Evolutionary conservation across 257 asterid species (phyloP), one percentile per base, ranked within the genome.

Genomic region (Perilla frutescens): DNA sequence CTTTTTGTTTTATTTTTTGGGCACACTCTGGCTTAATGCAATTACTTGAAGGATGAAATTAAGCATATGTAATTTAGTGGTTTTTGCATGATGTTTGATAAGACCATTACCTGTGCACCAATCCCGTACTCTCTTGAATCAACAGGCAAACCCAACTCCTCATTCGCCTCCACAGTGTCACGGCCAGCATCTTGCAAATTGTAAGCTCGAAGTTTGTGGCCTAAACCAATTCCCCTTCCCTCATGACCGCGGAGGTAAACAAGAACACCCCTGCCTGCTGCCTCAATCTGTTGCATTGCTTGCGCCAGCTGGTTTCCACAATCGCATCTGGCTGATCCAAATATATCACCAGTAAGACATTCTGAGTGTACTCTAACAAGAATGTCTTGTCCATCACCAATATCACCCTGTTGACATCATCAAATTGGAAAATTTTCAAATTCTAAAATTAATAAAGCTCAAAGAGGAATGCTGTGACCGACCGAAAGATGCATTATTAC

Each of bases 171-270:
- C 29, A 94, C 97, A 2, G 99, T 91, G 78, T 91, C 99, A 43
- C 96, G 87, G 29, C 99, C 99, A 40, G 79, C 96, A 71, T 94
- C 99, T 77, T 94, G 99, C 73, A 94, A 82, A 73, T 86, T 91
- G 87, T 94, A 94, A 41, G 99, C 98, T 7, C 92, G 92, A 14
- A 94, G 99, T 57, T 94, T 94, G 85, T 94, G 99, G 67, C 99
- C 99, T 77, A 95, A 81, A 72, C 99, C 99, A 7, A 95, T 95
- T 34, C 99, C 99, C 45, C 98, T 83, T 47, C 99, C 98, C 79
- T 95, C 99, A 15, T 95, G 99, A 55, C 99, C 99, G 32, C 98
- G 98, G n/a, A 95, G 89, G 76, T 92, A 95, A 56, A 95, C 96
- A 68, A 95, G 75, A 62, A 92, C 91, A 1, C 99, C 99, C 76